Percentiles rank a stretch among this genome's conserved stretches.
Conservation (phyloP, 805 yeast species). For the Metschnikowia cubensis region DNA sequence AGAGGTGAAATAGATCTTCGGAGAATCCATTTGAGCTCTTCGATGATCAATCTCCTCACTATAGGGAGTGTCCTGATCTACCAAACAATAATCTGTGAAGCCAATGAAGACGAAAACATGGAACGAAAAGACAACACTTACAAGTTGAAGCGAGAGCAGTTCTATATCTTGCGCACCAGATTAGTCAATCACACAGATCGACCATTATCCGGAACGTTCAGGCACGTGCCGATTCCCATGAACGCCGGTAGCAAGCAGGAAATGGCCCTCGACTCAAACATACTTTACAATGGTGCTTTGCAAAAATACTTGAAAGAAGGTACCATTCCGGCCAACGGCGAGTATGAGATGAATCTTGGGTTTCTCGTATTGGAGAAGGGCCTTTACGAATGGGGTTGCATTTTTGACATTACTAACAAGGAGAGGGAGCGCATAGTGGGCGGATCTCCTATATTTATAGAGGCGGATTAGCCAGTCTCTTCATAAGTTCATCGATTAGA, state of each 20-base stretch:
- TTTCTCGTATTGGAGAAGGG: conserved; percentile 72
- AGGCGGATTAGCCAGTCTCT: conserved; percentile 18
- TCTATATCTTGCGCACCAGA: conserved; percentile 47
- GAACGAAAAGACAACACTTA: conserved; percentile 10
- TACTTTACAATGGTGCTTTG: conserved; percentile 69
- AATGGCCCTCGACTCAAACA: conserved; percentile 45
- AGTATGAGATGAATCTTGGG: conserved; percentile 45
- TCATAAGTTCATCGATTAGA: background rate
- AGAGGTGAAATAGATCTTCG: conserved; percentile 64
- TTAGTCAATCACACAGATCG: conserved; percentile 46
- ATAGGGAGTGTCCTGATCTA: conserved; percentile 45
- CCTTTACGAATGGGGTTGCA: conserved; percentile 71
- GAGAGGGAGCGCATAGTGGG: conserved; percentile 19
- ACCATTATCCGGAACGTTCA: conserved; percentile 49
- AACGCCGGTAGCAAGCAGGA: conserved; percentile 13
- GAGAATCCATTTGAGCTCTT: conserved; percentile 55
- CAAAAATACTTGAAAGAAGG: conserved; percentile 48
- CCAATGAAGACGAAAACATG: conserved; percentile 23
- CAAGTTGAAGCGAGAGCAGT: conserved; percentile 36
- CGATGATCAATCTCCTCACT: conserved; percentile 54
- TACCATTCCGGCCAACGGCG: conserved; percentile 41
- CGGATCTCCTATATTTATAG: conserved; percentile 33
- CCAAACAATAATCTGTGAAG: conserved; percentile 21
- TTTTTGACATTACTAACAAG: conserved; percentile 27
- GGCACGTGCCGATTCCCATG: conserved; percentile 51